Percentiles rank a stretch among this genome's conserved stretches.
Evolutionary conservation across 2,329 filamentous ascomycete species (phyloP).

Genomic region (Penicillium digitatum): DNA sequence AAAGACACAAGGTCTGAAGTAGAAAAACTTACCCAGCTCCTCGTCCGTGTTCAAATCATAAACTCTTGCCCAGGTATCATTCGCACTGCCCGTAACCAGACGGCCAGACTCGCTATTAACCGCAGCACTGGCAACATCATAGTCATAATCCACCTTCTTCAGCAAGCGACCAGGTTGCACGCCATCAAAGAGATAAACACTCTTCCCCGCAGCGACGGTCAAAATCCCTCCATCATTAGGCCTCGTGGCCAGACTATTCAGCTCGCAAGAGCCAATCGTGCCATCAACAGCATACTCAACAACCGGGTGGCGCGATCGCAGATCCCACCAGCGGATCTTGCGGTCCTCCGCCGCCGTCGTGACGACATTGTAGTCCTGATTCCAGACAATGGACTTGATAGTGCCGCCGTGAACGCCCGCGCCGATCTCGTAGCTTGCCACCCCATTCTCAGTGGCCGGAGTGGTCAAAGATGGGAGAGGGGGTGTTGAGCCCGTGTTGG

Average conservation of each 20-base stretch:
- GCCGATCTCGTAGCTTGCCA: slow-evolving; percentile 80
- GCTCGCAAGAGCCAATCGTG: slow-evolving; percentile 85
- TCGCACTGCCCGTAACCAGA: slow-evolving; percentile 84
- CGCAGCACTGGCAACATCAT: slow-evolving; percentile 86
- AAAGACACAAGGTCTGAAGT: not conserved
- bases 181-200: slow-evolving; percentile 86
- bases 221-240: slow-evolving; percentile 67
- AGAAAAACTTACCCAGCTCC: slow-evolving; percentile 60
- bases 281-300: slow-evolving; percentile 76
- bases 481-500: slow-evolving; percentile 39
- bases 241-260: slow-evolving; percentile 64
- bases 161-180: slow-evolving; percentile 63
- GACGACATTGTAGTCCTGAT: slow-evolving; percentile 77
- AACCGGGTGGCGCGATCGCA: slow-evolving; percentile 70
- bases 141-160: slow-evolving; percentile 74
- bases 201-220: slow-evolving; percentile 90
- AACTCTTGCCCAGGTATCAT: slow-evolving; percentile 94
- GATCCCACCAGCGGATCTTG: slow-evolving; percentile 89
- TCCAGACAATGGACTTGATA: slow-evolving; percentile 97
- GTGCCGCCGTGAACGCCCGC: slow-evolving; percentile 75
- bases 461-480: slow-evolving; percentile 32
- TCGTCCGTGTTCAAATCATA: slow-evolving; percentile 81
- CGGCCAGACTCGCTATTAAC: slow-evolving; percentile 76
- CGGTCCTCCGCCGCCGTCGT: slow-evolving; percentile 90
- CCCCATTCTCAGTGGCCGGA: slow-evolving; percentile 38